Evolutionary conservation across 306 rosid genomes (phyloP), one percentile per base, ranked within the genome.

Genomic region (Castanopsis chinensis): DNA sequence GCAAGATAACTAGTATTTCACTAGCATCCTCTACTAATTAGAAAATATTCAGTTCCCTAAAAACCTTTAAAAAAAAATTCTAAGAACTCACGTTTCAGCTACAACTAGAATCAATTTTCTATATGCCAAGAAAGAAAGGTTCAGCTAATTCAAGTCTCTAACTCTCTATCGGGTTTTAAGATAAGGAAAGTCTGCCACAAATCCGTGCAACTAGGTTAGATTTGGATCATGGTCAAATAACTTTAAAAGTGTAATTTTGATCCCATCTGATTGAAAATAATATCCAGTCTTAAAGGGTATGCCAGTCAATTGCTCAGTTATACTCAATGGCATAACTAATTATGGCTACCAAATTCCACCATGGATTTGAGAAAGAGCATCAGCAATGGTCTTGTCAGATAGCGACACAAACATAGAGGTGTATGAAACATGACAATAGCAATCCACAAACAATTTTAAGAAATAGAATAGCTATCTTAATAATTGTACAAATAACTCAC

Each of bases 51-150:
- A 59, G 51, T 61, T 75, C 75, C 59, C 20, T 14, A 60, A 32
- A 76, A 76, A 32, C 64, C 72, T 49, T 30, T 28, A 63, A 76
- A 74, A 65, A 76, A 28, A 37, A 74, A 80, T 74, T 52, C 71
- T 27, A 73, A 27, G n/a, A 54, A 60, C 56, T 74, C 65, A 70
- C 55, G 30, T 51, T 79, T 71, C 68, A 67, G 81, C 79, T 78
- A 83, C 79, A 56, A 78, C n/a, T 19, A 45, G 86, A 78, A 79
- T 74, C 77, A 88, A 79, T 76, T 55, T 73, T 19, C 77, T 75
- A 69, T 72, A 68, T 10, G 61, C 25, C 71, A 72, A 83, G 69
- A 77, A 81, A 57, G 78, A 81, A 27, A 41, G 67, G 45, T 55
- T 15, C 19, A 19, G 32, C 45, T 15, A 64, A 61, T 23, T 17